Base-by-base conservation (phyloP, 345 rosid genomes). In the Pelargonium nanum region DNA sequence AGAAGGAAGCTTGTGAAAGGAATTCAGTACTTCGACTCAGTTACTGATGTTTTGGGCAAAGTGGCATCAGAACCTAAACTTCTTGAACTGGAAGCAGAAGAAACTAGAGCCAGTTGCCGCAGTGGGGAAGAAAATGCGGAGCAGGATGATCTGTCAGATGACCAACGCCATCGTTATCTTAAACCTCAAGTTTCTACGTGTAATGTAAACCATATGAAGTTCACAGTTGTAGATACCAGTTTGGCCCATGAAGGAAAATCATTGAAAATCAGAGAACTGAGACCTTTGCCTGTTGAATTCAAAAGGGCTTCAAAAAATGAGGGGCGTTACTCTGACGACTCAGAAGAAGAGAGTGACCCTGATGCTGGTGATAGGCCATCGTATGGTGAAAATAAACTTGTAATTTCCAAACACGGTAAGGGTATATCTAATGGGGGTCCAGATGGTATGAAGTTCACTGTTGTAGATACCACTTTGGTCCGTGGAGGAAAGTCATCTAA, bases 1-100 rank as follows among this genome's bases (percentile, higher is more conserved):
- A 78, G 86, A 78, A 76, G 92, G 76, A 83, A 74, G 59, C 78
- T 83, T 61, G 84, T 81, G 44, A 90, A 90, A 68, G 92, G 95
- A 53, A 67, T 74, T 32, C 90, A 90, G 66, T 90, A 82, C 64
- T 87, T 85, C 66, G 95, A 83, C 72, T 84, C 86, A 0, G 59
- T 84, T 20, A 81, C 67, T 61, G 89, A 84, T 74, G 84, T 84
- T 56, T 65, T 84, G 58, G 70, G 61, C 53, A 77, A 69, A 64
- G 86, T 84, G 44, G 79, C 82, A 22, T 65, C 71, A 1, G 78
- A 78, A 7, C 85, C 89, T 2, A 62, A 62, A 21, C 82, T 84
- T 53, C 82, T 84, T 57, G 84, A 83, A 61, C 73, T 81, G 55
- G 82, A 84, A 17, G n/a, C 30, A 24, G 72, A 54, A 26, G 59